Conservation (phyloP, 805 yeast genomes). For the Candida gorgasii region DNA sequence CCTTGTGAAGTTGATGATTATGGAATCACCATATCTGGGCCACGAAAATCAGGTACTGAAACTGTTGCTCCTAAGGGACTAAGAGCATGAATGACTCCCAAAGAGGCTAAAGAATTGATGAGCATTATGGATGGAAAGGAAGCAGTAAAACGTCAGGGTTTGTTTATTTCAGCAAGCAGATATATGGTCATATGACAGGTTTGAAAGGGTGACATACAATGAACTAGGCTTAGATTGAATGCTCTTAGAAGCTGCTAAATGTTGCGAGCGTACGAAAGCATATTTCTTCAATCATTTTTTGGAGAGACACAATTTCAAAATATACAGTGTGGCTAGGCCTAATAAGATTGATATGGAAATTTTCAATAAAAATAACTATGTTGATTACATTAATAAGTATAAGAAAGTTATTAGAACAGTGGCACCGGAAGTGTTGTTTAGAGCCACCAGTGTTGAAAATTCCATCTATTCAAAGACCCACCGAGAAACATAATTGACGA, state of each 20-base stretch:
- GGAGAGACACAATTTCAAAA: constrained; percentile 34
- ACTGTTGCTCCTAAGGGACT: constrained; percentile 65
- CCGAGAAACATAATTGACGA: constrained; percentile 52
- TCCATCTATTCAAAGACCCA: constrained; percentile 68
- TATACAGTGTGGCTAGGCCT: constrained; percentile 19
- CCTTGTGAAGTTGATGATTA: constrained; percentile 68
- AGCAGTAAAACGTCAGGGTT: constrained; percentile 51
- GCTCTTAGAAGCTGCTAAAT: constrained; percentile 12
- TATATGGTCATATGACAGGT: constrained; percentile 60
- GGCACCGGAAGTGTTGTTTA: constrained; percentile 53
- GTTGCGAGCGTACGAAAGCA: constrained; percentile 31
- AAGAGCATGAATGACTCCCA: constrained; percentile 65
- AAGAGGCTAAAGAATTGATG: constrained; percentile 50
- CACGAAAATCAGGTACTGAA: constrained; percentile 59
- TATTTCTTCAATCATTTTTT: constrained; percentile 31
- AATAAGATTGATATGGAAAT: constrained; percentile 45
- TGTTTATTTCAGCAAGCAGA: constrained; percentile 83
- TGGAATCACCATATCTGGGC: constrained; percentile 73
- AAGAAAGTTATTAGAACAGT: constrained; percentile 48
- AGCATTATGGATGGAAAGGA: constrained; percentile 71
- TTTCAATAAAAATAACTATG: constrained; percentile 66
- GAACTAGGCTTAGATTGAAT: constrained; percentile 31
- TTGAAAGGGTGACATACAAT: constrained; percentile 22
- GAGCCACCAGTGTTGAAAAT: constrained; percentile 80
- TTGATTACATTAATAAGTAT: constrained; percentile 58